Evolutionary conservation across 2,329 filamentous ascomycete species (phyloP).

Genomic region (Neonectria sp.): DNA sequence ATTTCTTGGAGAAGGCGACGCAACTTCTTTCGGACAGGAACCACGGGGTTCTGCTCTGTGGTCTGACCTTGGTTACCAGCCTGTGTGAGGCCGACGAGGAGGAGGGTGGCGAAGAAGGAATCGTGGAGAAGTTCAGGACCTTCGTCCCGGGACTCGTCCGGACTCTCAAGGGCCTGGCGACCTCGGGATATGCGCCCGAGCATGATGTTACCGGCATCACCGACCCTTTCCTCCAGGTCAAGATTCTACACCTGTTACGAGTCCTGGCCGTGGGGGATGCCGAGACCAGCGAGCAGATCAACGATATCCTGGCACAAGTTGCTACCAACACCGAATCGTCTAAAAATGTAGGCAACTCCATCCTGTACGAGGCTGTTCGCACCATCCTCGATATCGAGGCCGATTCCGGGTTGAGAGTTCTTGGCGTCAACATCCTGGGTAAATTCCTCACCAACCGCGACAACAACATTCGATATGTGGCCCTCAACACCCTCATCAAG

Average conservation of each 20-base stretch:
- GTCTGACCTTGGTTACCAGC: slow-evolving; percentile 90
- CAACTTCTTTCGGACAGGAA: slow-evolving; percentile 92
- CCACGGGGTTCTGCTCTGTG: slow-evolving; percentile 94
- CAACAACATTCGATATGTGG: slow-evolving; percentile 99
- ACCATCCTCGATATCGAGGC: slow-evolving; percentile 99
- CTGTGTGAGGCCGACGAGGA: slow-evolving; percentile 96
- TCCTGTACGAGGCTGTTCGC: slow-evolving; percentile 95
- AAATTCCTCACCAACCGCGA: slow-evolving; percentile 99
- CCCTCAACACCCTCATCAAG: slow-evolving; percentile 96
- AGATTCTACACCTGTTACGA: slow-evolving; percentile 88
- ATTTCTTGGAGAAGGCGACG: slow-evolving; percentile 95
- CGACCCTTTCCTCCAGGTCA: slow-evolving; percentile 97
- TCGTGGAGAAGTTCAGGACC: slow-evolving; percentile 91
- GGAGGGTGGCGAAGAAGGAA: slow-evolving; percentile 89
- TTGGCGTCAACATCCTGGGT: slow-evolving; percentile 97
- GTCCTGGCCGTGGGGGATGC: slow-evolving; percentile 90
- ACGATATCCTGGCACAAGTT: slow-evolving; percentile 97
- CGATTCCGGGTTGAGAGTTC: slow-evolving; percentile 91
- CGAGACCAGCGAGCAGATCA: slow-evolving; percentile 95
- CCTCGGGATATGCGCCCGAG: slow-evolving; percentile 96
- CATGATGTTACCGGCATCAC: slow-evolving; percentile 99
- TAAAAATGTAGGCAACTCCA: slow-evolving; percentile 98
- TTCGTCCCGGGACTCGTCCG: slow-evolving; percentile 89
- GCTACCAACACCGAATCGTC: slow-evolving; percentile 98
- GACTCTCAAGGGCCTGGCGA: slow-evolving; percentile 91